Base-by-base conservation (phyloP, 345 rosid genomes). In the Rhodomyrtus tomentosa region DNA sequence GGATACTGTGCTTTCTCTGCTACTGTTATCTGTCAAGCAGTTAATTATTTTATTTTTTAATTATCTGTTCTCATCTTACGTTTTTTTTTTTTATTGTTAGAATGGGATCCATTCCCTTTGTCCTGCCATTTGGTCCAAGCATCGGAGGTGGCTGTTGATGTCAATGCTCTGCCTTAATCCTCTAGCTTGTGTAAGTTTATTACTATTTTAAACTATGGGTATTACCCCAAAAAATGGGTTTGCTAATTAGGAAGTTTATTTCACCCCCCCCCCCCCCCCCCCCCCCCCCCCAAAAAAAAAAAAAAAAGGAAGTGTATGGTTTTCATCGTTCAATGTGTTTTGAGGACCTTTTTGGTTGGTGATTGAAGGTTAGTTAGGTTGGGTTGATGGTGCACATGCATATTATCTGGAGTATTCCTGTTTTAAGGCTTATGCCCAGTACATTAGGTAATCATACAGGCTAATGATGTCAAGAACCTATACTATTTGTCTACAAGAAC, bases 121-220 rank as follows among this genome's bases (percentile, higher is more conserved):
- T 88, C 99, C 99, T 82, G 98, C 98, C 50, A 87, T 97, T 82
- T 97, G 98, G 99, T 97, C 99, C 87, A 95, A 94, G 91, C 98
- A 97, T 88, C 87, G 98, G 85, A 94, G 98, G 88, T 97, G 98
- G 99, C 93, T 95, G 87, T 87, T 97, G 86, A 97, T 97, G 98
- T 95, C 99, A 87, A 97, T 97, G 98, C 93, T 95, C 52, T 92
- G 98, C 83, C 94, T 95, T 86, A 97, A 92, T 87, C 99, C 98
- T 87, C 62, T 95, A 86, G 94, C 96, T 53, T 97, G 98, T 89
- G 98, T 97, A 90, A 94, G 98, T 90, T 74, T 62, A 51, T 85
- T 10, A 45, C 53, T 32, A 27, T n/a, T 73, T 20, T 11, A 5
- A 27, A 42, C 58, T 2, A 32, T 82, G 50, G 74, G 76, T 36